Evolutionary conservation across 257 asterid genomes (phyloP), one percentile per base, ranked within the genome.

Genomic region (Cruciata laevipes): DNA sequence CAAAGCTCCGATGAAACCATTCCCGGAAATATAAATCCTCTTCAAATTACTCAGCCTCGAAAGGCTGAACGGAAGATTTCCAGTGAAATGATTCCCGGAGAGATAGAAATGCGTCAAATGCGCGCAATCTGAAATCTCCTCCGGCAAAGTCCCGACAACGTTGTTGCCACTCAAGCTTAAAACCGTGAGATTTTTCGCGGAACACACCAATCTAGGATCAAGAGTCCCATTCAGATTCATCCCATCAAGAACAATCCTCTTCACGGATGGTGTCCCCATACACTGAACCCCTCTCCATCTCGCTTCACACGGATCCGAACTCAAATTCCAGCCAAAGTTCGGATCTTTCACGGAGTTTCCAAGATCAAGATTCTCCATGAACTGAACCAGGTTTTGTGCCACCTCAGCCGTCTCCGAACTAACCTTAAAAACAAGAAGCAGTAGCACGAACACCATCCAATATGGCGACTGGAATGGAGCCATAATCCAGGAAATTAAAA

Each of bases 211-310:
- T 17, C 69, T 52, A 1, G 91, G 85, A 56, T 87, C 95, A 25
- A 89, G 42, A 7, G 23, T 10, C 5, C 97, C 97, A 0, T 78
- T 71, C 52, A 90, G 83, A 38, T 83, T 80, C 11, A 76, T 63
- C 13, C 49, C 66, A 27, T 84, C 77, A 52, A 90, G 95, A 1
- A 84, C 71, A 0, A 90, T 76, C 63, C 63, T 86, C 81, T 74
- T 84, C 20, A 87, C 79, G 1, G 79, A 79, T 12, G 69, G 65
- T 0, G 76, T 30, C 47, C 9, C 23, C 65, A 74, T 66, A 58
- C 97, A 90, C 2, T 40, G 56, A 14, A 90, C 81, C 6, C 97
- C 97, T 57, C 66, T 70, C 97, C 97, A 90, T 3, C 27, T 40
- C 20, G 62, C 77, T 2, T 3, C 61, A 38, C 97, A 90, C 0